Percentiles rank a stretch among this genome's conserved stretches.
phyloP scores from a whole-genome alignment of 148 eudicot genomes.

The Oxyria digyna region DNA sequence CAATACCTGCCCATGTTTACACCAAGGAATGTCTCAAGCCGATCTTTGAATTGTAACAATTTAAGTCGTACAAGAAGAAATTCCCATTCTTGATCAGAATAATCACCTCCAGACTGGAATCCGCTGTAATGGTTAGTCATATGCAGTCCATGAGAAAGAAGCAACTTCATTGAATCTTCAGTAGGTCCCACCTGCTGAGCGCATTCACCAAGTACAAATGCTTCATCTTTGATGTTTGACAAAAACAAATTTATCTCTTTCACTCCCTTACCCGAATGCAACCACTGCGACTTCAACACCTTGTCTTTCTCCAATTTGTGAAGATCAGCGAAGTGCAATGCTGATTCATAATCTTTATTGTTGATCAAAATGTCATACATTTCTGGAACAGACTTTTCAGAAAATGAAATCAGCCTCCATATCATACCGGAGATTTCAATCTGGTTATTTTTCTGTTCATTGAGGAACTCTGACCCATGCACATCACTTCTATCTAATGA shows the following conservation, averaged over 20 bases:
- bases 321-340: constrained; percentile 62
- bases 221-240: constrained; percentile 70
- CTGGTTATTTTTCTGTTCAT: constrained; percentile 25
- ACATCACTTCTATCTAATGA: constrained; percentile 18
- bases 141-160: constrained; percentile 60
- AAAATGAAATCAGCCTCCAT: constrained; percentile 65
- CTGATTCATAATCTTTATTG: constrained; percentile 48
- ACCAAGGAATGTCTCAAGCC: constrained; percentile 94
- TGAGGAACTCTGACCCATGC: constrained; percentile 25
- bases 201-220: constrained; percentile 71
- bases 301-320: constrained; percentile 75
- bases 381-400: constrained; percentile 58
- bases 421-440: constrained; percentile 28
- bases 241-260: constrained; percentile 54
- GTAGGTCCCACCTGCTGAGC: constrained; percentile 64
- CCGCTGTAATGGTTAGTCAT: constrained; percentile 53
- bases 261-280: constrained; percentile 52
- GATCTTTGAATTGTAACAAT: constrained; percentile 75
- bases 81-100: constrained; percentile 48
- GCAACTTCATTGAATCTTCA: constrained; percentile 62
- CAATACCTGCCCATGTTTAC: constrained; percentile 95
- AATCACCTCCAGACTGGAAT: constrained; percentile 26
- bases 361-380: constrained; percentile 62
- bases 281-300: constrained; percentile 79
- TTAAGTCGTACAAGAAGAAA: constrained; percentile 65